Percentiles rank a stretch among this genome's conserved stretches.
These are phyloP conservation scores for Ricinus communis DNA, from an alignment of 345 rosid genomes.

Conservation along the genomic window DNA sequence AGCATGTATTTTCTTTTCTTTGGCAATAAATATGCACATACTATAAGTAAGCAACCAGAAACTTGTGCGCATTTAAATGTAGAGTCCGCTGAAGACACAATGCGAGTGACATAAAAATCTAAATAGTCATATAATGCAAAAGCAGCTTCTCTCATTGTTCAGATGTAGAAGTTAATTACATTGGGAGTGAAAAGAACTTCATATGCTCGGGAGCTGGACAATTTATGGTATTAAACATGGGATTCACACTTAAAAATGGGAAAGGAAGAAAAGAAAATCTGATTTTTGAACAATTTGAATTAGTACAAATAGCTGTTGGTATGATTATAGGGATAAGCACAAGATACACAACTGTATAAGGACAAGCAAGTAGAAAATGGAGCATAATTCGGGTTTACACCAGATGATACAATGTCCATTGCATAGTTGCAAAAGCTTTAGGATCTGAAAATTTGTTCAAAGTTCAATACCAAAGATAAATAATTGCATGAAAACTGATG, in stretches of 20 bases:
- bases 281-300: background rate
- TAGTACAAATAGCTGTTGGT: background rate
- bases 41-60: background rate
- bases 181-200: background rate
- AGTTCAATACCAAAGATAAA: background rate
- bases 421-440: background rate
- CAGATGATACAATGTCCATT: background rate
- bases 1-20: background rate
- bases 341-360: background rate
- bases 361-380: background rate
- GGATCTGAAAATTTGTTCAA: background rate
- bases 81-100: background rate
- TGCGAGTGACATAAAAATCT: background rate
- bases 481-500: background rate
- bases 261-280: background rate
- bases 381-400: constrained; percentile 8
- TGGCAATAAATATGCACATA: background rate
- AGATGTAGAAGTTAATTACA: background rate
- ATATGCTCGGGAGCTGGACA: background rate
- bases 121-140: background rate
- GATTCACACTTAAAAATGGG: background rate
- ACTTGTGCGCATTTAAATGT: background rate
- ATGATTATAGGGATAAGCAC: background rate
- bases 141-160: background rate
- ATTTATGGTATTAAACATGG: background rate